phyloP scores from a whole-genome alignment of 2,329 filamentous ascomycete genomes.

The Bipolaris victoriae region DNA sequence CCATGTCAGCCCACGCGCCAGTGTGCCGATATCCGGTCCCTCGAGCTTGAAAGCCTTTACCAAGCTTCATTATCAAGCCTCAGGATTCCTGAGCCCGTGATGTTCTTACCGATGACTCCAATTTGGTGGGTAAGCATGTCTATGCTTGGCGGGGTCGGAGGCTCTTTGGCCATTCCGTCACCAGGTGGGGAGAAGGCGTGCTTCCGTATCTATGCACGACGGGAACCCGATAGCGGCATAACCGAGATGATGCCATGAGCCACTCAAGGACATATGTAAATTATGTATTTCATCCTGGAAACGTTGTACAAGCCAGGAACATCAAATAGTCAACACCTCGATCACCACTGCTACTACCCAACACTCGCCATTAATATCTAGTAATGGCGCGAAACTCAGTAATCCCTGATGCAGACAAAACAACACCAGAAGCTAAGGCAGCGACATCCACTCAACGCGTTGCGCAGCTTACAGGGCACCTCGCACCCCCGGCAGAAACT shows the following conservation, averaged over 20 bases:
- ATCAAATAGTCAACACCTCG: background rate
- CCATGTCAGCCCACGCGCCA: background rate
- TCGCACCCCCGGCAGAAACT: constrained; percentile 26
- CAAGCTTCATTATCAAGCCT: background rate
- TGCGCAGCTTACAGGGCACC: constrained; percentile 36
- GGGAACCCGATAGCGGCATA: constrained; percentile 11
- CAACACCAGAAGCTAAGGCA: constrained; percentile 17
- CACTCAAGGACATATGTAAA: background rate
- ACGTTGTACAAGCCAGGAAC: background rate
- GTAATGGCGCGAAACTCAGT: constrained; percentile 27
- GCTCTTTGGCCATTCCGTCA: constrained; percentile 30
- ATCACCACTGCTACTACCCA: background rate
- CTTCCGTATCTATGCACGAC: constrained; percentile 20
- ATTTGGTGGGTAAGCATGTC: background rate
- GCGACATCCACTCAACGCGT: constrained; percentile 31
- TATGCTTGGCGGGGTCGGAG: background rate
- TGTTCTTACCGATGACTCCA: background rate
- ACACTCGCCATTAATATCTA: constrained; percentile 8
- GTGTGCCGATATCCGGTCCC: background rate
- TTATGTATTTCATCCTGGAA: background rate
- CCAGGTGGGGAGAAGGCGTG: constrained; percentile 42
- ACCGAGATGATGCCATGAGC: background rate
- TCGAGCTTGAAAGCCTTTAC: background rate
- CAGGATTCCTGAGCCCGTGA: background rate
- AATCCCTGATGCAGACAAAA: constrained; percentile 21